These are phyloP conservation scores for Thermomucor indicae-seudaticae DNA, from an alignment of 371 early-diverging fungal species.

Conservation along the genomic window DNA sequence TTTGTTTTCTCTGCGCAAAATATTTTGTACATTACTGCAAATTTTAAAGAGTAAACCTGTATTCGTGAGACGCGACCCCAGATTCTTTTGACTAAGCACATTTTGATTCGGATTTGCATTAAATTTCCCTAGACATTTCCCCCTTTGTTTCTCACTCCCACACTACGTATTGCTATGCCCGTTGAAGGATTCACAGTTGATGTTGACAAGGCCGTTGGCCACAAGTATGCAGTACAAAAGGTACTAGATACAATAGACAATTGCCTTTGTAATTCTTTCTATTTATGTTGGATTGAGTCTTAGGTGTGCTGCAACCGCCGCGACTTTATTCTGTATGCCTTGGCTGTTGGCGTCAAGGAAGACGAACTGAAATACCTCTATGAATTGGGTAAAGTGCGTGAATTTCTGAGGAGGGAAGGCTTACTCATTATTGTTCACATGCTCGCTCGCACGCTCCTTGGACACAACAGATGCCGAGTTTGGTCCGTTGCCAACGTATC, in stretches of 20 bases:
- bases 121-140: no score
- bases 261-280: background rate
- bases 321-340: slow-evolving; percentile 65
- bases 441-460: background rate
- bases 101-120: no score
- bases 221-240: slow-evolving; percentile 9
- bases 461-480: slow-evolving; percentile 59
- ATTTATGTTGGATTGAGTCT: background rate
- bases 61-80: no score
- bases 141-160: background rate
- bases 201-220: slow-evolving; percentile 27
- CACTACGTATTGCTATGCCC: slow-evolving; percentile 25
- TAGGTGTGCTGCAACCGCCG: slow-evolving; percentile 55
- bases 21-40: no score
- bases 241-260: slow-evolving; percentile 2
- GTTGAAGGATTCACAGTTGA: slow-evolving; percentile 25
- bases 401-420: background rate
- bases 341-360: slow-evolving; percentile 56
- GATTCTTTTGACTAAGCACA: no score
- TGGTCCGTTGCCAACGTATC: slow-evolving; percentile 69
- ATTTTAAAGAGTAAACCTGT: no score
- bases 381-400: slow-evolving; percentile 52
- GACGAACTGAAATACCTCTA: slow-evolving; percentile 59
- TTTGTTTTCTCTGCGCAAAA: no score
- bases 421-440: background rate